Base-by-base conservation (phyloP, 2,329 filamentous ascomycete genomes). In the Scedosporium minutisporum region DNA sequence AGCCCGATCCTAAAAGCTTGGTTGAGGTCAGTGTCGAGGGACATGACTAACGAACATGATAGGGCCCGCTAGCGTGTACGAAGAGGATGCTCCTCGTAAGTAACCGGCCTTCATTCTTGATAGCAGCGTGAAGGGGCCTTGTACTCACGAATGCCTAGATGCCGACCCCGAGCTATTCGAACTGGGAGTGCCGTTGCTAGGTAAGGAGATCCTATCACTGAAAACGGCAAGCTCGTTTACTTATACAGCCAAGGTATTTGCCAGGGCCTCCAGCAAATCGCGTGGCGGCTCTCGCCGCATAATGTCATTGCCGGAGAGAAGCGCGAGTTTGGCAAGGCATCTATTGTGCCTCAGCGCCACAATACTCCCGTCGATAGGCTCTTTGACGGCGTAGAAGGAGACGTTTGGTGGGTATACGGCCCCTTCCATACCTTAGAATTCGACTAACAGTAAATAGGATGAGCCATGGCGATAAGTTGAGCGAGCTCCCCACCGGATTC, bases 381-480 rank as follows among this genome's bases (percentile, higher is more conserved):
- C 23, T 97, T 97, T 74, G 80, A 85, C 29, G 90, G 87, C 16
- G 71, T 96, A 10, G 88, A 86, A 64, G 86, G 90, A 12, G 63
- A 63, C 46, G 62, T 66, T 4, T 38, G 29, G 29, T 29, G 12
- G 16, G 58, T 60, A 16, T 38, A 6, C 29, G 9, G 6, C 10
- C 16, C 58, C 21, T 7, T n/a, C 16, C 16, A 18, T 18, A 48
- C 44, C 12, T 48, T 4, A 46, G 18, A 18, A 21, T 48, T 21
- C 3, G 5, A 48, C 16, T 48, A 48, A n/a, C n/a, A n/a, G 44
- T 55, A 6, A 18, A 55, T 18, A 93, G 85, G 82, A 97, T 97
- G 93, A 89, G 85, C 67, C 93, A 97, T 73, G 87, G 87, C 64
- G 92, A 97, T 76, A 96, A 96, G 80, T 83, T 97, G 10, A 82